Base-by-base conservation (phyloP, 306 rosid genomes). In the Lupinus albus region DNA sequence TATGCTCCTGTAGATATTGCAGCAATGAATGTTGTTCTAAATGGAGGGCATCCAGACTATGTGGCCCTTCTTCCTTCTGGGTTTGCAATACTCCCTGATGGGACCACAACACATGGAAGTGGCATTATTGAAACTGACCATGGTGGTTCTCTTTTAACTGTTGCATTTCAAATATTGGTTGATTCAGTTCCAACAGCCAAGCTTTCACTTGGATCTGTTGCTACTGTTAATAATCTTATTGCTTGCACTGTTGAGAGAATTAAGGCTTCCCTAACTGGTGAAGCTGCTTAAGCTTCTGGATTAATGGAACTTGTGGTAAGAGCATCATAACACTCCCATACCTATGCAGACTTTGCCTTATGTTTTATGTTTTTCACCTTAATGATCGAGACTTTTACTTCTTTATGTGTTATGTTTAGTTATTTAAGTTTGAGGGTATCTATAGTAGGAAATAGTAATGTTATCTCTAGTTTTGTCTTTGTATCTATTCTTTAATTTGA, bases 41-140 rank as follows among this genome's bases (percentile, higher is more conserved):
- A 90, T 13, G 99, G 97, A 8, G 96, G 97, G 2, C 95, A 94
- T 46, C 99, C 99, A 0, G 97, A 94, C 39, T 94, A 94, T 13
- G 99, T 91, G n/a, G 99, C 99, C 0, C 92, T 94, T 41, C 95
- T 94, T 7, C 99, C 99, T 15, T 94, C 99, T 0, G 99, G 99
- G 6, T 94, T 94, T 17, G 99, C 99, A 12, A 87, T 94, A 15
- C 92, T 94, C 8, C 97, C 99, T 0, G 96, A 94, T 51, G 98
- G 95, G 69, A 76, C 82, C 17, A 13, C 80, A 1, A 2, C 86
- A 0, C 75, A 71, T 57, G 80, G 79, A 30, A 79, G 78, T 1
- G 69, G 69, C 28, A 53, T 64, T 10, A 83, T 76, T 10, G 92
- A 83, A 67, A 42, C 72, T 6, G 81, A 56, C 0, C 36, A 88